Evolutionary conservation across 2,329 filamentous ascomycete species (phyloP).

Genomic region (Triangularia setosa): DNA sequence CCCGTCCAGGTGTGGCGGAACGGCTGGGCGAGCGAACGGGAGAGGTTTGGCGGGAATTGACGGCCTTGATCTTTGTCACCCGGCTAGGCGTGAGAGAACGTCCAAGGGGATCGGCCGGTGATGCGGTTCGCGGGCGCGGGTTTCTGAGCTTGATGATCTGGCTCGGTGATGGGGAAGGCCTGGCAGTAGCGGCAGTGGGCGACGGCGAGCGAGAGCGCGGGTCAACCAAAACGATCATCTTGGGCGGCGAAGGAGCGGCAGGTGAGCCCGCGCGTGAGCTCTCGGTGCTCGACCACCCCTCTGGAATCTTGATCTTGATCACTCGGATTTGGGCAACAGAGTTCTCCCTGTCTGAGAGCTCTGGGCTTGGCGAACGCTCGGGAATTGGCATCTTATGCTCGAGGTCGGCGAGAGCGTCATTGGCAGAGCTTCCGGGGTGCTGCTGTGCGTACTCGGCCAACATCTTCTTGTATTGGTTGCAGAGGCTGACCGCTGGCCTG

Average conservation of each 20-base stretch:
- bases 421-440: background rate
- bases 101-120: background rate
- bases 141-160: background rate
- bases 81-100: background rate
- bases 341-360: background rate
- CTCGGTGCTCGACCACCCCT: background rate
- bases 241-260: background rate
- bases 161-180: background rate
- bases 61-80: constrained; percentile 1
- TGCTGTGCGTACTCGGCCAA: background rate
- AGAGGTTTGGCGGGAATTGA: background rate
- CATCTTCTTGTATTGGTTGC: background rate
- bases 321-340: constrained; percentile 4
- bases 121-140: background rate
- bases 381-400: background rate
- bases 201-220: background rate
- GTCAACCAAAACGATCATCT: background rate
- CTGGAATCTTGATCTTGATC: constrained; percentile 20
- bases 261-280: background rate
- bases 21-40: background rate
- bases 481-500: background rate
- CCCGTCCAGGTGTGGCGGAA: background rate
- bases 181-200: background rate
- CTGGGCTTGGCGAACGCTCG: background rate
- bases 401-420: background rate